Conservation (phyloP, 257 asterid genomes). For the Nicotiana benthamiana region DNA sequence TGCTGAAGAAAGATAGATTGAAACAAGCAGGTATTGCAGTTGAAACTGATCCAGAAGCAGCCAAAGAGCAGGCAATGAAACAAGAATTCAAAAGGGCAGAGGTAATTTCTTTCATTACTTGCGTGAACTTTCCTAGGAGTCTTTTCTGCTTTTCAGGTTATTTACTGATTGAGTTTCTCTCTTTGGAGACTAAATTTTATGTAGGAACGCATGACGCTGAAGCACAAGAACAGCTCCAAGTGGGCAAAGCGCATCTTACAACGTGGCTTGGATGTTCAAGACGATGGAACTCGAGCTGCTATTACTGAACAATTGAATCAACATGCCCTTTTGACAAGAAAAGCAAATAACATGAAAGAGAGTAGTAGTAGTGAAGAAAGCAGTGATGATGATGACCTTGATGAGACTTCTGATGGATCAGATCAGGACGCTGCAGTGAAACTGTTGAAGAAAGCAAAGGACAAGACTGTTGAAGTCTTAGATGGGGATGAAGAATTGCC, state of each 20-base stretch:
- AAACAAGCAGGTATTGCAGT: constrained; percentile 41
- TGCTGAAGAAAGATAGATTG: constrained; percentile 57
- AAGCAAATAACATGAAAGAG: constrained; percentile 65
- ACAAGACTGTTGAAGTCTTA: constrained; percentile 54
- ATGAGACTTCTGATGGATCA: constrained; percentile 42
- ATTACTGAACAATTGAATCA: constrained; percentile 69
- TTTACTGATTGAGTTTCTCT: background rate
- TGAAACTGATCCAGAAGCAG: constrained; percentile 80
- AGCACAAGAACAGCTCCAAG: constrained; percentile 69
- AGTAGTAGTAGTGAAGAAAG: constrained; percentile 72
- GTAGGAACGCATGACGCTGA: constrained; percentile 87
- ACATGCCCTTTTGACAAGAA: constrained; percentile 76
- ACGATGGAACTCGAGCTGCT: constrained; percentile 83
- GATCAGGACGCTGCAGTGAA: constrained; percentile 39
- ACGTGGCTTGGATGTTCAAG: constrained; percentile 75
- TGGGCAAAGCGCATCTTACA: constrained; percentile 78
- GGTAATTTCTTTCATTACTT: constrained; percentile 33
- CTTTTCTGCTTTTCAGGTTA: background rate
- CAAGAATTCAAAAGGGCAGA: constrained; percentile 75
- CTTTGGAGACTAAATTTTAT: constrained; percentile 10
- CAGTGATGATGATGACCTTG: constrained; percentile 63
- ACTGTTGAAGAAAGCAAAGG: constrained; percentile 59
- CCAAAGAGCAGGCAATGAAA: constrained; percentile 69
- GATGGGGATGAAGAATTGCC: constrained; percentile 74
- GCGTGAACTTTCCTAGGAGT: background rate